Conservation (phyloP, 148 eudicot species). For the Oxyria digyna region DNA sequence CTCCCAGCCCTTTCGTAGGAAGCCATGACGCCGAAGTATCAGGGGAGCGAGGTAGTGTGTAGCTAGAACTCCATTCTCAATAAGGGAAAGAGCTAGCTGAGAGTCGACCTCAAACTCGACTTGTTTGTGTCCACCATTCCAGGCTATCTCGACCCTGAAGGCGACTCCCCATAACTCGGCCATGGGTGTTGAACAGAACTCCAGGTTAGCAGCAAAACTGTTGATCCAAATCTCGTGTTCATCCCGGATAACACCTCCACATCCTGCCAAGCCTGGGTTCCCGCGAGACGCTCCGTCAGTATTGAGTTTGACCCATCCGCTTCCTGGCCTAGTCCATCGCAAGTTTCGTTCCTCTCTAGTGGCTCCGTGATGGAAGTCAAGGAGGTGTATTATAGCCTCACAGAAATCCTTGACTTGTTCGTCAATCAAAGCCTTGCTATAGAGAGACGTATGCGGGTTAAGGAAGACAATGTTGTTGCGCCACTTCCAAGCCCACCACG, state of each 20-base stretch:
- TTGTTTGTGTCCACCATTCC: not conserved
- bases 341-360: not conserved
- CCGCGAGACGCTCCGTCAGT: not conserved
- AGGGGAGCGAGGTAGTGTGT: not conserved
- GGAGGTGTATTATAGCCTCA: too few species aligned
- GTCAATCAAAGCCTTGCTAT: too few species aligned
- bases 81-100: not conserved
- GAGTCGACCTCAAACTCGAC: not conserved
- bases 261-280: not conserved
- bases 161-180: not conserved
- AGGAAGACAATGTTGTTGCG: too few species aligned
- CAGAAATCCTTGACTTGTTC: too few species aligned
- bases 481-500: too few species aligned
- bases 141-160: not conserved
- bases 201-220: not conserved
- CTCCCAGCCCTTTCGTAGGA: not conserved
- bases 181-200: not conserved
- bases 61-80: not conserved
- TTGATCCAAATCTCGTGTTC: not conserved
- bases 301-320: not conserved
- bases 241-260: not conserved
- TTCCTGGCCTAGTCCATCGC: too few species aligned
- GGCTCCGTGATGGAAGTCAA: too few species aligned
- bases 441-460: too few species aligned
- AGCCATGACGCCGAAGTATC: not conserved